Evolutionary conservation across 2,329 filamentous ascomycete species (phyloP).

Genomic region (Claviceps sp.): DNA sequence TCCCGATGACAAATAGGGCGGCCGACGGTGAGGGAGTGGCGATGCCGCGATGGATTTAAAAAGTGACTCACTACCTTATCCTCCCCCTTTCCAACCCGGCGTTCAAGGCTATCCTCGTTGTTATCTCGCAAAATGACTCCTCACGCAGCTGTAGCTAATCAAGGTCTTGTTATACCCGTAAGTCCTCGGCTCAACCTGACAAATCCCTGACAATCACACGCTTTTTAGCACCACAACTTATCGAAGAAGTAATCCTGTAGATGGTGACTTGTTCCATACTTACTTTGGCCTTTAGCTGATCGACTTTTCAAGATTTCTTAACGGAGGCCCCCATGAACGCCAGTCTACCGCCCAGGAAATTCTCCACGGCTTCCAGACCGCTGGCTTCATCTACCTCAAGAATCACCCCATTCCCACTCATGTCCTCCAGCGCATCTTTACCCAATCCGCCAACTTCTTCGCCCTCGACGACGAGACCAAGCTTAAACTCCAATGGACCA

Average conservation of each 20-base stretch:
- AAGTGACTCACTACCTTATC: too few relatives aligned
- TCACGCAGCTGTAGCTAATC: constrained; percentile 33
- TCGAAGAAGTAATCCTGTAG: neutral
- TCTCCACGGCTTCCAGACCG: constrained; percentile 66
- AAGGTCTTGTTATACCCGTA: constrained; percentile 43
- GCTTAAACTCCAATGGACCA: constrained; percentile 55
- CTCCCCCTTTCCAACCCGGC: neutral
- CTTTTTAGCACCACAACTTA: too few relatives aligned
- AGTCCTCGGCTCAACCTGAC: constrained; percentile 9
- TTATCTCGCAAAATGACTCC: constrained; percentile 12
- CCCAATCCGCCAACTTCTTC: constrained; percentile 59
- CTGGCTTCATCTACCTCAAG: constrained; percentile 81
- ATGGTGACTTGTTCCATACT: neutral
- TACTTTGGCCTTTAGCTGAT: constrained; percentile 12
- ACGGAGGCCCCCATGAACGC: constrained; percentile 46
- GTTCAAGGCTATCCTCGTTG: neutral
- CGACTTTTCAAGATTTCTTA: constrained; percentile 60
- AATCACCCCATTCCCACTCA: constrained; percentile 58
- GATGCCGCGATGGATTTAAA: too few relatives aligned
- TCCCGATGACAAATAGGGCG: too few relatives aligned
- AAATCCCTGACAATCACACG: neutral
- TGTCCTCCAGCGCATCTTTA: constrained; percentile 49
- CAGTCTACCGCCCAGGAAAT: constrained; percentile 55
- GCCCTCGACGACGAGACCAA: constrained; percentile 47
- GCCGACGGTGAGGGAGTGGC: too few relatives aligned